Conservation (phyloP, 2,329 filamentous ascomycete genomes). For the Fusarium abutilonis region DNA sequence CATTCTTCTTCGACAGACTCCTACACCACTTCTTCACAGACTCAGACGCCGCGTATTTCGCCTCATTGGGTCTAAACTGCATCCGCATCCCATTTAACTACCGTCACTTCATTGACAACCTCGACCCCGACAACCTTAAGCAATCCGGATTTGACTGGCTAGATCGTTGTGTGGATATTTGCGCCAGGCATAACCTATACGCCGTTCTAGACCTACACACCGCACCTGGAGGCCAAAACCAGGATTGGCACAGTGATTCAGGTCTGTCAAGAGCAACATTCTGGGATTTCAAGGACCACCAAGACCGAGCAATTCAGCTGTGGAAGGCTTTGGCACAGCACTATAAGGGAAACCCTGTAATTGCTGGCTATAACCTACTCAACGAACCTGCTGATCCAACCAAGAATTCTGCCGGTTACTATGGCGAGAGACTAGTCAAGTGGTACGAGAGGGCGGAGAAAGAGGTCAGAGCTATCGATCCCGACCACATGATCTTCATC, state of each 20-base stretch:
- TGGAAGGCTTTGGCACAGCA: conserved; percentile 56
- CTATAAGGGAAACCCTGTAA: conserved; percentile 55
- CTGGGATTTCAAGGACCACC: conserved; percentile 59
- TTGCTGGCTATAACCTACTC: conserved; percentile 54
- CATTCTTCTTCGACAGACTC: conserved; percentile 68
- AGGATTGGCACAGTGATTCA: conserved; percentile 58
- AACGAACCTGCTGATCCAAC: conserved; percentile 49
- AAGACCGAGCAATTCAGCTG: conserved; percentile 56
- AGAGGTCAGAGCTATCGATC: conserved; percentile 54
- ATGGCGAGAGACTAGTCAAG: conserved; percentile 47
- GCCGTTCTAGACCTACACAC: conserved; percentile 58
- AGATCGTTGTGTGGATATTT: conserved; percentile 60
- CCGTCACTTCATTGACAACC: conserved; percentile 64
- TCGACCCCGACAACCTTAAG: conserved; percentile 60
- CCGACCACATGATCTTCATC: conserved; percentile 61
- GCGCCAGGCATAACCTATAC: conserved; percentile 55
- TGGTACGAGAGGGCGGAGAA: conserved; percentile 56
- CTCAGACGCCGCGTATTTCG: conserved; percentile 66
- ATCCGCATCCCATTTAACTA: conserved; percentile 70
- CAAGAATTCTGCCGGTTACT: conserved; percentile 38
- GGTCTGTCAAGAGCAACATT: conserved; percentile 53
- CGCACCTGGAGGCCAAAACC: conserved; percentile 58
- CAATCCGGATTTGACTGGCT: conserved; percentile 59
- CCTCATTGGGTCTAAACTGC: conserved; percentile 65
- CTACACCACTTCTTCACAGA: conserved; percentile 68